Percentiles rank a stretch among this genome's conserved stretches.
Evolutionary conservation across 2,329 filamentous ascomycete species (phyloP).

Genomic region (Colletotrichum aenigma): DNA sequence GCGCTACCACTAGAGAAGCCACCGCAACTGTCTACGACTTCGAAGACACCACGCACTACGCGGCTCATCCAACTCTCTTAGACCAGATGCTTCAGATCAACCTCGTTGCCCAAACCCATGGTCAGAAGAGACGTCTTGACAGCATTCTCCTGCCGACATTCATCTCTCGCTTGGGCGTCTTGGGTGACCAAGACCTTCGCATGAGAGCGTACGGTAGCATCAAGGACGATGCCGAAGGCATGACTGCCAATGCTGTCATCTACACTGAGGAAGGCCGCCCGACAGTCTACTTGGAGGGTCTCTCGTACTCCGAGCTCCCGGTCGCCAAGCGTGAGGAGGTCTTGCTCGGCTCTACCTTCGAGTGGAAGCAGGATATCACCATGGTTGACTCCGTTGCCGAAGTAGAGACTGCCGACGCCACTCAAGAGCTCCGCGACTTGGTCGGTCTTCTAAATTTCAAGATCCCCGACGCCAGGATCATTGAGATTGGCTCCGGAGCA

Average conservation of each 20-base stretch:
- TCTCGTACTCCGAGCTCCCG: background rate
- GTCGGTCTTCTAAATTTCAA: background rate
- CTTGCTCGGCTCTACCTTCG: background rate
- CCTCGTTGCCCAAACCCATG: background rate
- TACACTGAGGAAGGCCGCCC: constrained; percentile 2
- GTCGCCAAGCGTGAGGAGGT: background rate
- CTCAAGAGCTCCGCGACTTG: background rate
- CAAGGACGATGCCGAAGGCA: background rate
- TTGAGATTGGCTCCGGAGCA: background rate
- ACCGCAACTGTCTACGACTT: constrained; percentile 8
- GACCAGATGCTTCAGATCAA: constrained; percentile 13
- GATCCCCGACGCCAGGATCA: background rate
- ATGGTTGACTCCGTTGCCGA: background rate
- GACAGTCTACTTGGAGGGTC: background rate
- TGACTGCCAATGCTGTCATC: background rate
- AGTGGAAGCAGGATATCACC: background rate
- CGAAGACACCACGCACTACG: constrained; percentile 1
- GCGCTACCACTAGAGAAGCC: background rate
- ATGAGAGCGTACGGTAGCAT: constrained; percentile 8
- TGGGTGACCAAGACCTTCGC: background rate
- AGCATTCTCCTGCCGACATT: constrained; percentile 1
- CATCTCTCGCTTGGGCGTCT: background rate
- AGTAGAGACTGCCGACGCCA: background rate
- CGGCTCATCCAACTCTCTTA: background rate
- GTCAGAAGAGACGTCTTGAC: background rate